Base-by-base conservation (phyloP, 2,329 filamentous ascomycete genomes). In the Calonectria montana region DNA sequence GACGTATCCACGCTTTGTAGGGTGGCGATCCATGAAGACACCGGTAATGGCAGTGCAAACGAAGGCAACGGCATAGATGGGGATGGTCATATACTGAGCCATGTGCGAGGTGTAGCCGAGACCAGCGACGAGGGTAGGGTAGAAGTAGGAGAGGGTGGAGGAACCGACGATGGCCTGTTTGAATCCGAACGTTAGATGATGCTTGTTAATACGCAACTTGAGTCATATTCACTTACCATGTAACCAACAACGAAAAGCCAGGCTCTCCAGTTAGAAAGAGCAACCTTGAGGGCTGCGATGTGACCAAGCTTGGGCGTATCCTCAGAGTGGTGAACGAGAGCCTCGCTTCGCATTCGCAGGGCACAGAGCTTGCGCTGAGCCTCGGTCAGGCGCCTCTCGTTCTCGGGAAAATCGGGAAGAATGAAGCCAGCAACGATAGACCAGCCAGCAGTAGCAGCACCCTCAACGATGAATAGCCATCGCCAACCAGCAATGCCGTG, bases 391-490 rank as follows among this genome's bases (percentile, higher is more conserved):
- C 80, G 89, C 9, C 59, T 68, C 27, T 65, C 67, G 1, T 91
- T 87, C 73, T 92, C 91, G 0, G 93, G 93, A 78, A 93, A 94
- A 78, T 94, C 92, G 73, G 92, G 88, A 1, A 94, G 91, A 79
- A 91, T 86, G 87, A 90, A 93, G 82, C 90, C 91, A 6, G 88
- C 89, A 2, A 85, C 81, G 7, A 91, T 75, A 2, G 91, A 92
- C n/a, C 76, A 93, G 3, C 93, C 23, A 5, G 92, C 85, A 0
- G 92, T 93, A 0, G 87, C 87, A 2, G 92, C 84, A 2, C 91
- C 92, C 82, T 91, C 88, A 21, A 90, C 83, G 53, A 91, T 83
- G 69, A 88, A 88, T 21, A 88, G 84, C 88, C 84, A 89, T 31
- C 84, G 82, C 85, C 86, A 89, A 7, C 87, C 87, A 4, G 81